These are phyloP conservation scores for Trametes cingulata DNA, from an alignment of 768 basidiomycete genomes.

Conservation along the genomic window DNA sequence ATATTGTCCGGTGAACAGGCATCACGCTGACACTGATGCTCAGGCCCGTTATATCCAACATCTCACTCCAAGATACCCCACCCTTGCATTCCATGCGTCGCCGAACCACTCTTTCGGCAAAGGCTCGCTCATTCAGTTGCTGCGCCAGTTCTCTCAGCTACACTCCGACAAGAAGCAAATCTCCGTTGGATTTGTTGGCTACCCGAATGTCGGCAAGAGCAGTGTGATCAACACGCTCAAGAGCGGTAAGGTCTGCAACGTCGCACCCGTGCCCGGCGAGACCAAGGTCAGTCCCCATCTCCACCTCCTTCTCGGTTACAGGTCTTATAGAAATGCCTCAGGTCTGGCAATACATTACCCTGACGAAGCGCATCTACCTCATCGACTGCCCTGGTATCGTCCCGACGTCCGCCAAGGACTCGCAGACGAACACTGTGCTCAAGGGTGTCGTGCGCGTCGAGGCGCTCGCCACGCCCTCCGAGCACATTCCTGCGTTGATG, in stretches of 20 bases:
- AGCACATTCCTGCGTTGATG: conserved; percentile 88
- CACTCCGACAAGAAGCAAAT: conserved; percentile 99
- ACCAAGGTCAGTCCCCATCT: conserved; percentile 60
- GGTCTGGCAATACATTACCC: conserved; percentile 99
- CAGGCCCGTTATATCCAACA: conserved; percentile 96
- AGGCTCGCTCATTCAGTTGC: conserved; percentile 94
- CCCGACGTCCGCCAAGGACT: conserved; percentile 88
- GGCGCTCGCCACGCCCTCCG: conserved; percentile 87
- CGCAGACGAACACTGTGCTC: conserved; percentile 87
- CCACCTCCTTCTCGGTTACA: too few relatives aligned
- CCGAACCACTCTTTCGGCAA: conserved; percentile 99
- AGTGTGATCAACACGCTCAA: conserved; percentile 98
- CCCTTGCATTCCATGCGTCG: conserved; percentile 97
- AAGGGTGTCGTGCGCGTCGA: conserved; percentile 98
- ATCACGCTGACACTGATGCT: background rate
- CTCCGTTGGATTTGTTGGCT: conserved; percentile 96
- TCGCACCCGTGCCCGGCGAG: conserved; percentile 97
- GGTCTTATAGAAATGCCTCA: background rate
- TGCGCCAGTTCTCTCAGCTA: conserved; percentile 94
- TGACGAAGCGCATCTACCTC: conserved; percentile 94
- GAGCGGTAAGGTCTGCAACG: conserved; percentile 94
- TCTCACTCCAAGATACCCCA: conserved; percentile 91
- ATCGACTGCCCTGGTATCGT: conserved; percentile 99
- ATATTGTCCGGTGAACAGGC: background rate
- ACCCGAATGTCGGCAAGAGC: conserved; percentile 98